Percentiles rank a stretch among this genome's conserved stretches.
Conservation (phyloP, 176 grass and related monocot genomes). For the Oryza longistaminata region DNA sequence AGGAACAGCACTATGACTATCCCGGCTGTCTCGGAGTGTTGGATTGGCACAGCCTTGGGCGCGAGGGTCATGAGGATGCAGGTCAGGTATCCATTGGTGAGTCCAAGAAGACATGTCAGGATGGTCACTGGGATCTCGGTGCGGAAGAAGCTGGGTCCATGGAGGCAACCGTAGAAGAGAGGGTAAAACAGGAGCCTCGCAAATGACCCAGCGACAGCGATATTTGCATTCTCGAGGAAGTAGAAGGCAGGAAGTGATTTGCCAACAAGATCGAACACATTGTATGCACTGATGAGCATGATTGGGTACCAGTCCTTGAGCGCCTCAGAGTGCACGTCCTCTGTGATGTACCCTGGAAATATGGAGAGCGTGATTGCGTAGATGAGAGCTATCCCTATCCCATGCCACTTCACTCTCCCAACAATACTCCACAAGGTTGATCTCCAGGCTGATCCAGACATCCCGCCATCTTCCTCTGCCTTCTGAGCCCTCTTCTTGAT, state of each 20-base stretch:
- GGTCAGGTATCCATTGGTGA: constrained; percentile 90
- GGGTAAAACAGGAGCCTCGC: constrained; percentile 80
- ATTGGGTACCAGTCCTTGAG: constrained; percentile 94
- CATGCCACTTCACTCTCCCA: constrained; percentile 73
- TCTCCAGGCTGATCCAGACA: constrained; percentile 73
- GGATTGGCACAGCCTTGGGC: constrained; percentile 84
- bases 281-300: constrained; percentile 80
- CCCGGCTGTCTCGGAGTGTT: constrained; percentile 81
- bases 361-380: constrained; percentile 87
- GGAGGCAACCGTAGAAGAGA: constrained; percentile 81
- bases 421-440: constrained; percentile 85
- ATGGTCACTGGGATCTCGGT: constrained; percentile 74
- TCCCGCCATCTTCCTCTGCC: constrained; percentile 51
- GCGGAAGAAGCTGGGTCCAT: constrained; percentile 78
- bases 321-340: constrained; percentile 85
- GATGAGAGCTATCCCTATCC: constrained; percentile 67
- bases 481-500: constrained; percentile 70
- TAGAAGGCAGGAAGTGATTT: constrained; percentile 71
- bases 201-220: constrained; percentile 54
- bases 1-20: constrained; percentile 93
- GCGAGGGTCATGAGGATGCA: constrained; percentile 82
- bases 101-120: constrained; percentile 73
- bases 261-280: constrained; percentile 84
- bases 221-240: constrained; percentile 62
- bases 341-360: constrained; percentile 92